Evolutionary conservation across 2,329 filamentous ascomycete species (phyloP).

Genomic region (Phaeophleospora eucalypticola): DNA sequence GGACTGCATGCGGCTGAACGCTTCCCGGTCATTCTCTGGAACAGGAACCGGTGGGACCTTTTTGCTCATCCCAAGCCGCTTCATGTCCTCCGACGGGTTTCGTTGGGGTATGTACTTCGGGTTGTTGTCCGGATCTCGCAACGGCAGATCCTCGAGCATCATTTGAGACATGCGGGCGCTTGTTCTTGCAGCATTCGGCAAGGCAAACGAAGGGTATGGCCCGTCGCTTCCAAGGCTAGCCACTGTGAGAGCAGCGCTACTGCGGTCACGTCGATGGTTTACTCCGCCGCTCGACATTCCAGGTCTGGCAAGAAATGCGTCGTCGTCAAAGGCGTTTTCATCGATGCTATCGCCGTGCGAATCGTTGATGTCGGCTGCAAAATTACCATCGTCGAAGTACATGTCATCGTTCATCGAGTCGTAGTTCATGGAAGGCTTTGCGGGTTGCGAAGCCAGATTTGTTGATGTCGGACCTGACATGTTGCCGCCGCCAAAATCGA

Average conservation of each 20-base stretch:
- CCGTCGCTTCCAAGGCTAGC: conserved; percentile 23
- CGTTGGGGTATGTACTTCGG: conserved; percentile 30
- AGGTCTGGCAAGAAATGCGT: conserved; percentile 20
- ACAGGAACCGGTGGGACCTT: conserved; percentile 52
- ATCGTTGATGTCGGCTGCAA: conserved; percentile 28
- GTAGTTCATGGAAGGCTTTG: neutral
- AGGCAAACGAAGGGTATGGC: conserved; percentile 32
- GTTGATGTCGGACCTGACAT: no score
- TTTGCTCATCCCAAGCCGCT: conserved; percentile 27
- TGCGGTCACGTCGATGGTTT: conserved; percentile 19
- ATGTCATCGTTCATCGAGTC: conserved; percentile 24
- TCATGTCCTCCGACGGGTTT: conserved; percentile 33
- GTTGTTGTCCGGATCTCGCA: conserved; percentile 24
- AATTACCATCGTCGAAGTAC: conserved; percentile 37
- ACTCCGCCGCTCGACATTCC: conserved; percentile 13
- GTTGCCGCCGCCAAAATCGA: conserved; percentile 9
- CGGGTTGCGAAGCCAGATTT: neutral
- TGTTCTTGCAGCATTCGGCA: conserved; percentile 25
- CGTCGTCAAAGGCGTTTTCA: conserved; percentile 37
- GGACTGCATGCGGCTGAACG: conserved; percentile 45
- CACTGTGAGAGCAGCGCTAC: conserved; percentile 16
- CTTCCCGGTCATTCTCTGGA: conserved; percentile 30
- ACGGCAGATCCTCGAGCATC: conserved; percentile 30
- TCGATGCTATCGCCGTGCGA: conserved; percentile 21
- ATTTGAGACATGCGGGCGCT: conserved; percentile 25